Evolutionary conservation across 2,329 filamentous ascomycete species (phyloP).

Genomic region (Neopestalotiopsis rosae): DNA sequence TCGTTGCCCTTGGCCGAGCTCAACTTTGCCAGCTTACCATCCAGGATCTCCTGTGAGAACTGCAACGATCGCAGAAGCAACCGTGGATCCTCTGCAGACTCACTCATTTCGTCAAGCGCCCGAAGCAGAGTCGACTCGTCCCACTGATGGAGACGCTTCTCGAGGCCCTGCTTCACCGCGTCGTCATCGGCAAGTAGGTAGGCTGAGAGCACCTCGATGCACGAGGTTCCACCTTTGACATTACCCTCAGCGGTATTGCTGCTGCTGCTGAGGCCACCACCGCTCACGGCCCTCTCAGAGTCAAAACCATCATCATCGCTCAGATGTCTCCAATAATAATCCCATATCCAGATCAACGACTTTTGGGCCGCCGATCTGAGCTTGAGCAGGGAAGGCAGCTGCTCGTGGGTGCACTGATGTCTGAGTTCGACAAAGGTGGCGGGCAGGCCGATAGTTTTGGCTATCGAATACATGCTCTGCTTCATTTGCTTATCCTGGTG

Average conservation of each 20-base stretch:
- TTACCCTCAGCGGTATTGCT: slow-evolving; percentile 19
- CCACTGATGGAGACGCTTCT: slow-evolving; percentile 41
- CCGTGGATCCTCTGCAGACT: slow-evolving; percentile 46
- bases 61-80: slow-evolving; percentile 50
- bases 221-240: slow-evolving; percentile 22
- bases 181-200: slow-evolving; percentile 40
- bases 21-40: slow-evolving; percentile 26
- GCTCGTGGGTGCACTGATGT: slow-evolving; percentile 90
- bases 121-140: slow-evolving; percentile 42
- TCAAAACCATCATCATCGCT: slow-evolving; percentile 19
- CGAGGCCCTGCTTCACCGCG: slow-evolving; percentile 25
- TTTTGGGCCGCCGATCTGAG: slow-evolving; percentile 72
- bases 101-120: slow-evolving; percentile 45
- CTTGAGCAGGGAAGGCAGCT: slow-evolving; percentile 76
- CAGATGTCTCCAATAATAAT: slow-evolving; percentile 78
- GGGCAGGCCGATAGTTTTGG: slow-evolving; percentile 71
- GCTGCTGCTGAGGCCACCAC: background rate
- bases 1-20: background rate
- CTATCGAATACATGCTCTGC: slow-evolving; percentile 75
- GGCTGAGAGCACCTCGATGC: slow-evolving; percentile 41
- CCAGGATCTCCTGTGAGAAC: slow-evolving; percentile 48
- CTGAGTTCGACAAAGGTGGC: slow-evolving; percentile 86
- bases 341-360: slow-evolving; percentile 85
- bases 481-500: slow-evolving; percentile 71
- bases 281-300: slow-evolving; percentile 12